Base-by-base conservation (phyloP, 805 yeast genomes). In the Yamadazyma sp. region DNA sequence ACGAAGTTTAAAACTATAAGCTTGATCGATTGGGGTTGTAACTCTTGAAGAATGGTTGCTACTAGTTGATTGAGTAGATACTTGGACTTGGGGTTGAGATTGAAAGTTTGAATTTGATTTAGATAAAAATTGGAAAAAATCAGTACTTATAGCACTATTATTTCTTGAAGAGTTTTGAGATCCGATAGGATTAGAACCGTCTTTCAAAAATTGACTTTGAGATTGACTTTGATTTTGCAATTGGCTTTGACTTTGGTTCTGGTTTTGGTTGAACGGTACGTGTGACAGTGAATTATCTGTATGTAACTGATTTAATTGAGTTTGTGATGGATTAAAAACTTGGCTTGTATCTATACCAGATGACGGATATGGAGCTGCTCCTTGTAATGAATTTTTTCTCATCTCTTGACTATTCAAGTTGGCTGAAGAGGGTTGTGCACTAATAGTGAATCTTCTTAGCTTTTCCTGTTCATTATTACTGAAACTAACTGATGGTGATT, bases 381-480 rank as follows among this genome's bases (percentile, higher is more conserved):
- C 4, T 12, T 26, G 31, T 13, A 29, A n/a, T 4, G 33, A 22
- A 18, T 27, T 27, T 12, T 36, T 44, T 12, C 40, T 23, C 2
- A 4, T 21, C 13, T 36, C 39, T n/a, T 14, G 26, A 18, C 27
- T 39, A 8, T 52, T 31, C 8, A 61, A 43, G 33, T 54, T 61
- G 7, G 51, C 56, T 7, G 60, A 38, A 21, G 69, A 65, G 3
- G 73, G 73, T 36, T 67, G 70, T 2, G 73, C 68, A 6, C 65
- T 55, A 15, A 67, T 67, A 7, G 72, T 65, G 47, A 67, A 67
- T 21, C 73, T 45, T 30, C 72, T 46, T 9, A 62, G 48, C 27
- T 63, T 51, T 28, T 67, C 73, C 34, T 53, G 61, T 15, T 43
- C 45, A 30, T 61, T 63, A 34, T 62, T 69, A 18, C 60, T 55